These are phyloP conservation scores for Geotrichum histeridarum DNA, from an alignment of 1,139 yeast species.

Conservation along the genomic window DNA sequence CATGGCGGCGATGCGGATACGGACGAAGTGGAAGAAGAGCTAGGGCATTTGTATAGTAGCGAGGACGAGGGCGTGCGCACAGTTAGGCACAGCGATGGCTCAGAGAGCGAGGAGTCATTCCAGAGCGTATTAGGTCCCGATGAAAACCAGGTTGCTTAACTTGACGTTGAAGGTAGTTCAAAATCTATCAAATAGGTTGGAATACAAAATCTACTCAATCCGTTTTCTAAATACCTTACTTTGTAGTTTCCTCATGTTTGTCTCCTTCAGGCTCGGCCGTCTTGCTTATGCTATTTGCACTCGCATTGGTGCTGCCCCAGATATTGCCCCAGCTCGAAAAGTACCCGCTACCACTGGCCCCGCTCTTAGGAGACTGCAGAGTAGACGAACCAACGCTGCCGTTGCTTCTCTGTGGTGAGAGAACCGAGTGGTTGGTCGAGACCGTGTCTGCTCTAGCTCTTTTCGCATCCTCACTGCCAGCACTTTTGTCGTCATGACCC, in stretches of 20 bases:
- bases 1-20: too few species aligned
- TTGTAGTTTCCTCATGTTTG: too few species aligned
- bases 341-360: neutral
- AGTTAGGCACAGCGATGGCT: too few species aligned
- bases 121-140: neutral
- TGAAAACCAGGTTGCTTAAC: neutral
- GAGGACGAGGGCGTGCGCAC: too few species aligned
- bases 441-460: neutral
- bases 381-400: neutral
- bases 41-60: too few species aligned
- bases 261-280: too few species aligned
- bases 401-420: neutral
- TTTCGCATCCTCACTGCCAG: neutral
- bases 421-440: neutral
- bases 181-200: neutral
- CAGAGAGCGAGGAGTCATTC: too few species aligned
- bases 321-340: slow-evolving; percentile 2
- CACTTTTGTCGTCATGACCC: neutral
- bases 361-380: neutral
- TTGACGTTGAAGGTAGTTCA: neutral
- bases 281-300: neutral
- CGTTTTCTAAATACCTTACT: neutral
- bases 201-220: neutral
- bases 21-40: too few species aligned
- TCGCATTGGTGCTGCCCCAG: neutral